Evolutionary conservation across 1,284 basidiomycete species (phyloP), one percentile per base, ranked within the genome.

Genomic region (Sanghuangporus sanghuang): DNA sequence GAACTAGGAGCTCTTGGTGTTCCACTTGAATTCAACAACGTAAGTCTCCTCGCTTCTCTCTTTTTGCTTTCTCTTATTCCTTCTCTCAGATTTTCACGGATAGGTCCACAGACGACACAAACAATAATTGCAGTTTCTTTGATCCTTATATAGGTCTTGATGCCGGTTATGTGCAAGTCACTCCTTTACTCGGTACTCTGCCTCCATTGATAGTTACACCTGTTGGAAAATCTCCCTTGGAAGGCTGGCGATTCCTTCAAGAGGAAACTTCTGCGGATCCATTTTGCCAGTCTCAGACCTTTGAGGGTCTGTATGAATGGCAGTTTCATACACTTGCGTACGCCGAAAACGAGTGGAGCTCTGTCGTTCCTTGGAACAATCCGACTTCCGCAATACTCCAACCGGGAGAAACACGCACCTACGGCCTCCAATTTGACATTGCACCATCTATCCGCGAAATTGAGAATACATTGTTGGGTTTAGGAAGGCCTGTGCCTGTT

Each of bases 221-320:
- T 0, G 78, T 76, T 12, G 76, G 75, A 3, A 76, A 77, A 54
- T 83, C 83, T 2, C 83, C 82, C 14, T 71, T 85, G 27, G 84
- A 85, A 71, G 84, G 82, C 16, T 85, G 83, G 83, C 75, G 83
- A 42, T 85, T 85, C 71, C 78, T 85, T 50, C 76, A 78, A 1
- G 84, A 85, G 70, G 74, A 76, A 42, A 81, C 79, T 0, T 73
- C 74, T 1, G 74, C 73, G 6, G 67, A 78, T 4, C 80, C 81
- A 1, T 81, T 74, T 64, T 85, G 85, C 68, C 83, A 85, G 67
- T 83, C 82, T 1, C 84, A 85, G 69, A 85, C 84, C 0, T 85
- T 85, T 67, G 84, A 85, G 69, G 84, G 79, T 0, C 70, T 84
- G 7, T 84, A 84, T 72, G 82, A 84, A 73, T 85, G 83, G 83